Base-by-base conservation (phyloP, 129 eudicot genomes). In the Ambrosia artemisiifolia region DNA sequence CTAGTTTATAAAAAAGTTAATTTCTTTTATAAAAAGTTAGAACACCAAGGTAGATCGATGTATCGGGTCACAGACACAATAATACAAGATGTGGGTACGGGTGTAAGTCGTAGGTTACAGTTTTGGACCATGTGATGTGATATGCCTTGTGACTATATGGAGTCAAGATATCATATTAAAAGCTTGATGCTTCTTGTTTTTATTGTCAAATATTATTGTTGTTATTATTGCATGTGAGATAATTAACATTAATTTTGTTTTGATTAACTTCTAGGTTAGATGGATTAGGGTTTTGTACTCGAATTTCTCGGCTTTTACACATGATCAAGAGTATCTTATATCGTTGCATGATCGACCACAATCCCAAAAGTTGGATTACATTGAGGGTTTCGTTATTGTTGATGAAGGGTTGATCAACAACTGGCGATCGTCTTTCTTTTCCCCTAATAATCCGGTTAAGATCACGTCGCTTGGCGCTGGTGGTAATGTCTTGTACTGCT, bases 201-300 rank as follows among this genome's bases (percentile, higher is more conserved):
- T 40, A 40, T 40, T 6, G 44, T 40, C 44, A 40, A 40, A 40
- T 40, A 40, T 40, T 7, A 10, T 40, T 38, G 43, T 38, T 40
- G 40, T 9, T 74, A 73, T 73, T 61, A 48, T 63, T 63, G 35
- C 53, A 73, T 74, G 78, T 74, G 44, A 53, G 65, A 71, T 28
- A 11, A 19, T 70, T 47, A 16, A 48, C 14, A 57, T 57, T 40
- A 40, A 40, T 40, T 19, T 18, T 17, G 55, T 50, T 50, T 17
- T 54, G 32, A 66, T 20, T 28, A 36, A 74, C 33, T 35, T 32
- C 8, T 79, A 94, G 98, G 96, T 94, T 77, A 90, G 93, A 77
- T 94, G 98, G 98, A 94, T 90, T 12, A 83, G 97, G 44, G 97
- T 94, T 11, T 59, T 94, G 42, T 94, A 94, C 73, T 90, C 98